phyloP scores from a whole-genome alignment of 345 rosid genomes.

The Corymbia maculata region DNA sequence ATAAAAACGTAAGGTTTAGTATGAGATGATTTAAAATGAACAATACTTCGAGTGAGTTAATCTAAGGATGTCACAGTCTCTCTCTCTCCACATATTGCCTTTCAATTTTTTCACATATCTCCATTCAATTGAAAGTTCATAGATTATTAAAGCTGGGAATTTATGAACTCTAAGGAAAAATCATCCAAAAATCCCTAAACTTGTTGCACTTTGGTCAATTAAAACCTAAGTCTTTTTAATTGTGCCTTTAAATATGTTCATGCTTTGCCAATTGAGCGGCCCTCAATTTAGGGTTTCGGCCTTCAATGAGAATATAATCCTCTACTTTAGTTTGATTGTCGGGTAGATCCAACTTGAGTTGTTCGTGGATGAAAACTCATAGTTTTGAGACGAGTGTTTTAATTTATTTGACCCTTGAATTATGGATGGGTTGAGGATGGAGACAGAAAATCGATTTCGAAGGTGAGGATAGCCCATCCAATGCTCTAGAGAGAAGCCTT shows the following conservation, averaged over 20 bases:
- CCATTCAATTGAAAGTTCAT: background rate
- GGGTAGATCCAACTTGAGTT: background rate
- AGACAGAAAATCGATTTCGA: background rate
- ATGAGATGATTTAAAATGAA: fast-evolving
- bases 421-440: background rate
- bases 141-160: background rate
- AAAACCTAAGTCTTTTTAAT: background rate
- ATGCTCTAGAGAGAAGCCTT: background rate
- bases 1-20: too few relatives aligned
- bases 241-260: background rate
- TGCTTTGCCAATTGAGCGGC: background rate
- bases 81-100: too few relatives aligned
- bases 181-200: background rate
- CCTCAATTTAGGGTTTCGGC: background rate
- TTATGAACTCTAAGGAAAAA: too few relatives aligned
- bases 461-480: background rate
- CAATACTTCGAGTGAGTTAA: fast-evolving
- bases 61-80: background rate
- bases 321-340: background rate
- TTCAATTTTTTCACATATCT: background rate
- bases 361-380: background rate
- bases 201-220: too few relatives aligned
- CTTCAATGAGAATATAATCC: background rate
- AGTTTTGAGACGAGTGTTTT: background rate
- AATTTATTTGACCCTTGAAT: background rate